A percentile compares a stretch with the other conserved stretches of the same genome.
phyloP scores from a whole-genome alignment of 1,284 basidiomycete species.

The Pholiota adiposa region DNA sequence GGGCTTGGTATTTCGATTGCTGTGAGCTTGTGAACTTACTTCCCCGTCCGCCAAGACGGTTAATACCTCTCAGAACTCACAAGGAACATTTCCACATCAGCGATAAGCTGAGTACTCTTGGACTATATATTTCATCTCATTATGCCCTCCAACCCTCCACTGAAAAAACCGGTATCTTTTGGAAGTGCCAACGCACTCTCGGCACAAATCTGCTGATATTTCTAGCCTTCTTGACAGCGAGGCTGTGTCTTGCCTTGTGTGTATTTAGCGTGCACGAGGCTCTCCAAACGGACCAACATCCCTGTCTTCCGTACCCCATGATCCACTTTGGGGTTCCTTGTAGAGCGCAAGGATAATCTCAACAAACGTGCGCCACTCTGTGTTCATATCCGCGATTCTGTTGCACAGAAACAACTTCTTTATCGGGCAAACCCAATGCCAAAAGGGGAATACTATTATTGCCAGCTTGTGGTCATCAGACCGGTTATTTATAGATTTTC shows the following conservation, averaged over 20 bases:
- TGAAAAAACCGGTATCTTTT: not conserved
- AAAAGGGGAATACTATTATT: not conserved
- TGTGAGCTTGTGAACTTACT: not conserved
- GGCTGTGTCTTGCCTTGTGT: constrained; percentile 5
- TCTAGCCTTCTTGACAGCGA: constrained; percentile 3
- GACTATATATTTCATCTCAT: not conserved
- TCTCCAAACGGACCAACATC: not conserved
- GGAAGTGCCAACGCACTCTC: not conserved
- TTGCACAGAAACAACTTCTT: not conserved
- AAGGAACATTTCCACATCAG: not conserved
- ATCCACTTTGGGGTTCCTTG: not conserved
- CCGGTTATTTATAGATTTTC: not conserved
- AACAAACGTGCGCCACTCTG: not conserved
- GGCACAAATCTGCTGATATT: constrained; percentile 2
- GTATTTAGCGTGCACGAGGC: not conserved
- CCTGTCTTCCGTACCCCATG: not conserved
- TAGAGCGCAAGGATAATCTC: not conserved
- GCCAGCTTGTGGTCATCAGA: not conserved
- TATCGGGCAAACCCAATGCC: constrained; percentile 8
- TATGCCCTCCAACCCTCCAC: not conserved
- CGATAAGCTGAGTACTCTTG: not conserved
- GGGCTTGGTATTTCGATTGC: not conserved
- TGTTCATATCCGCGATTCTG: not conserved
- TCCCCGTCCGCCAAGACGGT: too few species aligned
- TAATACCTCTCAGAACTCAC: too few species aligned